phyloP scores from a whole-genome alignment of 495 filamentous ascomycete genomes.

The Penicillium chermesinum region DNA sequence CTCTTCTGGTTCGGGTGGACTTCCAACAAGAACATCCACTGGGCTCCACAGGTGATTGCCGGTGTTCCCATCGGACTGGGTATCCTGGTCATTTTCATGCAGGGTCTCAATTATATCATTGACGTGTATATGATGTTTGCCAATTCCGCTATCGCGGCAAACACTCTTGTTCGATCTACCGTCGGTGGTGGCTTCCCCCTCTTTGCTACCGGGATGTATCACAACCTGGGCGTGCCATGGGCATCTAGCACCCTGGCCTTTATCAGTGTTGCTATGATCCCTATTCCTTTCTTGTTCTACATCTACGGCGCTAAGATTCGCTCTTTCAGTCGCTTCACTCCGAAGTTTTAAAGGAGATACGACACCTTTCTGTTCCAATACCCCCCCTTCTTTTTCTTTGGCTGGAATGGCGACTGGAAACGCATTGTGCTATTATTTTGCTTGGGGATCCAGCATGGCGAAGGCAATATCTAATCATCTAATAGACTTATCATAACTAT shows the following conservation, averaged over 20 bases:
- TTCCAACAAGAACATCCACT: constrained; percentile 34
- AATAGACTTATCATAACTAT: no score
- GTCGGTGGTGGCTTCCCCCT: constrained; percentile 65
- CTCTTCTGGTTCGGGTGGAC: constrained; percentile 67
- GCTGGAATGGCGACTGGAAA: no score
- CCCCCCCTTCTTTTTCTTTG: no score
- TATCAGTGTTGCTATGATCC: constrained; percentile 57
- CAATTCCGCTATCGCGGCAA: constrained; percentile 61
- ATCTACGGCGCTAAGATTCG: constrained; percentile 63
- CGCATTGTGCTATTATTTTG: no score
- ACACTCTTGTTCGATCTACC: constrained; percentile 59
- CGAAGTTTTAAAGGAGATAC: constrained; percentile 35
- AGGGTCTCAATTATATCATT: constrained; percentile 59
- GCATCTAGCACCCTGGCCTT: constrained; percentile 63
- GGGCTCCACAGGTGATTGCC: constrained; percentile 47
- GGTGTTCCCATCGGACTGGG: constrained; percentile 50
- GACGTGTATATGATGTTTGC: constrained; percentile 57
- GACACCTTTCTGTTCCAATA: no score
- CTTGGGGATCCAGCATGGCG: no score
- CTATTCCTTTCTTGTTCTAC: constrained; percentile 67
- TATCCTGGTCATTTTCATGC: constrained; percentile 54
- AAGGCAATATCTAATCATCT: no score
- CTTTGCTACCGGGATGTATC: constrained; percentile 57
- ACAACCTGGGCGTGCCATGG: constrained; percentile 58
- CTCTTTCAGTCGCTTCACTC: constrained; percentile 43